Base-by-base conservation (phyloP, 2,329 filamentous ascomycete genomes). In the Trichoderma semiorbis region DNA sequence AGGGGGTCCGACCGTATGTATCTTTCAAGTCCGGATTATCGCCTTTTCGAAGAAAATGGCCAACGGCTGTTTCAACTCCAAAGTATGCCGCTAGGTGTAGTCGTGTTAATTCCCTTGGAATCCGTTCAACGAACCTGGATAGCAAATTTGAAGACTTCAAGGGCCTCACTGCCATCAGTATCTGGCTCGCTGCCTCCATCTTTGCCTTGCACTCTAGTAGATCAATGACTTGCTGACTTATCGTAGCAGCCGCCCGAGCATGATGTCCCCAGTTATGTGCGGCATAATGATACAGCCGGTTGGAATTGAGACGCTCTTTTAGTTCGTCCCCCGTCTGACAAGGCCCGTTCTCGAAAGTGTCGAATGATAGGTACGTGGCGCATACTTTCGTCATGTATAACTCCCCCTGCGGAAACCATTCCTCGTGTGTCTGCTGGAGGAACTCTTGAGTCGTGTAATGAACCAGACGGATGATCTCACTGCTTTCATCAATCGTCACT, bases 391-490 rank as follows among this genome's bases (percentile, higher is more conserved):
- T 68, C 7, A 85, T 78, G 2, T 78, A 28, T 0, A 1, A 14
- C 10, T 82, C 71, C 0, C 78, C 78, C 53, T 76, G 24, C 0
- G 78, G 78, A 70, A 85, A 80, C 77, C 79, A 82, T 2, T 61
- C 26, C 0, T 10, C 43, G 8, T 71, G 62, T 0, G 73, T 81
- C 24, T 72, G 62, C n/a, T 82, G 76, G 36, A 86, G 80, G 74
- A 84, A 87, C 55, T 85, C 80, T 53, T 85, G 81, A 2, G 83
- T 78, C 0, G 84, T 86, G 69, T 84, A 83, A 72, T 87, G 84
- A 1, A 84, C 81, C 0, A 86, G 73, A 2, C 83, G 78, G 12
- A 85, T 76, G 24, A 81, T 76, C 24, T 76, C 58, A 65, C 78
- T 85, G 43, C 81, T 73, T 55, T 80, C 69, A 55, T 86, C 82